Percentiles rank a stretch among this genome's conserved stretches.
Evolutionary conservation across 306 rosid genomes (phyloP).

Genomic region (Fragaria ananassa): DNA sequence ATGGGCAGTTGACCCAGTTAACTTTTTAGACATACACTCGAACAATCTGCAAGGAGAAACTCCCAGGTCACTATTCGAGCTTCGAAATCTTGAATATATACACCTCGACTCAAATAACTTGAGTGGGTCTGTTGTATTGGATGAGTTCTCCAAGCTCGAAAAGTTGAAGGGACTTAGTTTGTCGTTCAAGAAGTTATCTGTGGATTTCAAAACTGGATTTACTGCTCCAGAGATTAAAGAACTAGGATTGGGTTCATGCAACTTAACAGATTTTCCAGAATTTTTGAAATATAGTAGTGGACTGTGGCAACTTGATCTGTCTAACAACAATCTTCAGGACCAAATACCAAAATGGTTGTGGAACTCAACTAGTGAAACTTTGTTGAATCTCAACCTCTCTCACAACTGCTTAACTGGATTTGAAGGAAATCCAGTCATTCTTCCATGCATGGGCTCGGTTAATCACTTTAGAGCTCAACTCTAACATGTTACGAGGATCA

Average conservation of each 20-base stretch:
- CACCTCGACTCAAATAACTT: conserved; percentile 2
- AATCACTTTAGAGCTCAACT: too few species aligned
- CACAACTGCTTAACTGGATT: conserved; percentile 20
- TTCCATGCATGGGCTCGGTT: conserved; percentile 10
- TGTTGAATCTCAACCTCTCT: not conserved
- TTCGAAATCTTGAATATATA: not conserved
- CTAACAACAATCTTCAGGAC: conserved; percentile 29
- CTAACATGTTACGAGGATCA: conserved; percentile 10
- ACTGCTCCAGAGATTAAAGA: not conserved
- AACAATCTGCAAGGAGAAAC: conserved; percentile 26
- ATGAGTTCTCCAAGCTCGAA: conserved; percentile 8
- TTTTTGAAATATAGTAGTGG: conserved; percentile 22
- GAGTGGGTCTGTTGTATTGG: conserved; percentile 6
- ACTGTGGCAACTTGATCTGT: not conserved
- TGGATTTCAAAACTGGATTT: not conserved
- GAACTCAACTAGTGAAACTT: conserved; percentile 13
- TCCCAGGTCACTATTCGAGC: conserved; percentile 12
- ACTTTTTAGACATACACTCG: not conserved
- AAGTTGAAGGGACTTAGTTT: not conserved
- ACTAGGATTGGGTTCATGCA: conserved; percentile 11
- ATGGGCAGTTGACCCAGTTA: conserved; percentile 5
- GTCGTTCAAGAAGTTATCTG: conserved; percentile 12
- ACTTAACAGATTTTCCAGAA: conserved; percentile 23
- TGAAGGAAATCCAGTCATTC: not conserved
- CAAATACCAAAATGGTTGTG: conserved; percentile 35